Evolutionary conservation across 1,284 basidiomycete species (phyloP), one percentile per base, ranked within the genome.

Genomic region (Cystobasidiaceae sp.): DNA sequence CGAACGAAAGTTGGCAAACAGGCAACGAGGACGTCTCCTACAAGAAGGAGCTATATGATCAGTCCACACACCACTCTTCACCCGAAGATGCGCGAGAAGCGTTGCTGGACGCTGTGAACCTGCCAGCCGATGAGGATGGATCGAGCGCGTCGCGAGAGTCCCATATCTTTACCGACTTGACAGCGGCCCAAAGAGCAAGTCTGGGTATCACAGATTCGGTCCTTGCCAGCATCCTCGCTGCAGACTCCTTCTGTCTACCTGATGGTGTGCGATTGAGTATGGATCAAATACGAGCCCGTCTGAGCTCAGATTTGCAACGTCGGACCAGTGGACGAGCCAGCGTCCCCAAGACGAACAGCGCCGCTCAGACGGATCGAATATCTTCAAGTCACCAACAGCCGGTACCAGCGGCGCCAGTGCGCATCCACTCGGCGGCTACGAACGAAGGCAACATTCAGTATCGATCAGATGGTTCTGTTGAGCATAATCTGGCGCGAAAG

Each of bases 171-270:
- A n/a, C n/a, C n/a, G n/a, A n/a, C n/a, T n/a, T n/a, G n/a, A n/a
- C n/a, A n/a, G n/a, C 54, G 2, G 59, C 51, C 17, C 59, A 51
- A 17, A 48, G 59, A 25, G 49, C 37, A 7, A 62, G 59, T 44
- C 23, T 62, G 19, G 49, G 48, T n/a, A 44, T 62, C 25, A 48
- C 59, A 6, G 59, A 62, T 21, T 62, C 59, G 17, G 59, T 62
- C 1, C 59, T 62, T 9, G 59, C 59, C 34, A 49, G 59, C 33
- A 62, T 62, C 21, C 48, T 62, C 15, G 59, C 59, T 2, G 32
- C 59, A 6, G 59, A 62, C 33, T 62, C 59, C 11, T 62, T 62
- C 49, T 62, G 50, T 37, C 21, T 62, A 21, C 59, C 59, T 2
- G 21, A 44, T 11, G 59, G 59, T 4, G 30, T 21, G 3, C 48